A percentile compares a stretch with the other conserved stretches of the same genome.
Conservation (phyloP, 805 yeast species). For the Ogataea glucozyma region DNA sequence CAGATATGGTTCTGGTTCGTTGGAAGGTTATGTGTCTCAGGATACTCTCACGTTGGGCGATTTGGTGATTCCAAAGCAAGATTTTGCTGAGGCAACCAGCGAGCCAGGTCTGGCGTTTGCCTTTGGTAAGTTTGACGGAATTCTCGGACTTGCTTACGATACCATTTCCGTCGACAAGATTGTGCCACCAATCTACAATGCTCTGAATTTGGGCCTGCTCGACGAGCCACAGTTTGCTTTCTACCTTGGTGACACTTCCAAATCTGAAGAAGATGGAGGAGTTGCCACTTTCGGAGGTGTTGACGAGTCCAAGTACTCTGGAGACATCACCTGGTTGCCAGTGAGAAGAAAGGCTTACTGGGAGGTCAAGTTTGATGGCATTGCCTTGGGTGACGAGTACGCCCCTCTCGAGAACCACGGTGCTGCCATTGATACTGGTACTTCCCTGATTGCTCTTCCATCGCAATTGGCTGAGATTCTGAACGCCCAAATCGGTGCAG, state of each 20-base stretch:
- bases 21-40: slow-evolving; percentile 89
- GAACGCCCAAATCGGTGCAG: slow-evolving; percentile 95
- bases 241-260: slow-evolving; percentile 77
- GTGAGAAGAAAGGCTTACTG: slow-evolving; percentile 99
- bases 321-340: slow-evolving; percentile 93
- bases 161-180: slow-evolving; percentile 85
- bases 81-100: slow-evolving; percentile 94
- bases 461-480: slow-evolving; percentile 93
- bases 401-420: slow-evolving; percentile 83
- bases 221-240: slow-evolving; percentile 88
- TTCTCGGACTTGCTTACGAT: slow-evolving; percentile 91
- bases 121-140: slow-evolving; percentile 98
- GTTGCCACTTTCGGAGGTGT: slow-evolving; percentile 94
- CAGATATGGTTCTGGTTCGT: slow-evolving; percentile 88
- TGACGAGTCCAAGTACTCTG: slow-evolving; percentile 72
- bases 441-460: slow-evolving; percentile 93
- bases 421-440: slow-evolving; percentile 98
- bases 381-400: slow-evolving; percentile 89
- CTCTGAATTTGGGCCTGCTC: slow-evolving; percentile 75
- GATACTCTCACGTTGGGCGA: slow-evolving; percentile 83
- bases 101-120: slow-evolving; percentile 99
- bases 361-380: slow-evolving; percentile 93
- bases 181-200: slow-evolving; percentile 93
- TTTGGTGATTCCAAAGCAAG: slow-evolving; percentile 81
- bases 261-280: slow-evolving; percentile 75